Conservation (phyloP, 176 grass and related monocot species). For the Oryza australiensis region DNA sequence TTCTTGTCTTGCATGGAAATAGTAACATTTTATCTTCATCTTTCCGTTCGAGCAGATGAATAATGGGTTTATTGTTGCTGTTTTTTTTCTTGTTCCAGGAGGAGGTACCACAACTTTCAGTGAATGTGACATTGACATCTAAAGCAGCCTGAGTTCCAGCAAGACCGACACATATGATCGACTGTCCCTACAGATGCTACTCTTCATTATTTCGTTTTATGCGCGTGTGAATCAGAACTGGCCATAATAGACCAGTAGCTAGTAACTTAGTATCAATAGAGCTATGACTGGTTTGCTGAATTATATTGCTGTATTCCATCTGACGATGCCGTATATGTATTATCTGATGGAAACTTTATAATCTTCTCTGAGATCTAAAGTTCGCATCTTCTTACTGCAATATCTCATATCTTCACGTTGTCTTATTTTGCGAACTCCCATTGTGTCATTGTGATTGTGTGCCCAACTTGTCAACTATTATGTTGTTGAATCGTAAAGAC, state of each 20-base stretch:
- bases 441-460: neutral
- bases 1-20: constrained; percentile 3
- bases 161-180: constrained; percentile 2
- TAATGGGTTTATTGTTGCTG: neutral
- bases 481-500: neutral
- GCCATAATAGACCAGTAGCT: neutral
- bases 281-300: constrained; percentile 4
- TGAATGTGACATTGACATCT: constrained; percentile 24
- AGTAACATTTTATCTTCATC: constrained; percentile 17
- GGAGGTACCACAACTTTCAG: constrained; percentile 49
- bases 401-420: neutral
- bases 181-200: neutral
- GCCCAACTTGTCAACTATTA: neutral
- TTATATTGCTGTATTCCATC: constrained; percentile 25
- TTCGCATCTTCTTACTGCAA: neutral
- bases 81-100: constrained; percentile 61
- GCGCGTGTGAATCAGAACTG: neutral
- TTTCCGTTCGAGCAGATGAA: neutral
- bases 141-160: neutral
- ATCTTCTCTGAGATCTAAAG: neutral
- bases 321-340: neutral
- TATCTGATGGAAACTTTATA: neutral
- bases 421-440: neutral
- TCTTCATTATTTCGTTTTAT: constrained; percentile 9
- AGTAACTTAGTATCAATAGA: neutral